Conservation (phyloP, 441 rosid species). For the Francoa sonchifolia region DNA sequence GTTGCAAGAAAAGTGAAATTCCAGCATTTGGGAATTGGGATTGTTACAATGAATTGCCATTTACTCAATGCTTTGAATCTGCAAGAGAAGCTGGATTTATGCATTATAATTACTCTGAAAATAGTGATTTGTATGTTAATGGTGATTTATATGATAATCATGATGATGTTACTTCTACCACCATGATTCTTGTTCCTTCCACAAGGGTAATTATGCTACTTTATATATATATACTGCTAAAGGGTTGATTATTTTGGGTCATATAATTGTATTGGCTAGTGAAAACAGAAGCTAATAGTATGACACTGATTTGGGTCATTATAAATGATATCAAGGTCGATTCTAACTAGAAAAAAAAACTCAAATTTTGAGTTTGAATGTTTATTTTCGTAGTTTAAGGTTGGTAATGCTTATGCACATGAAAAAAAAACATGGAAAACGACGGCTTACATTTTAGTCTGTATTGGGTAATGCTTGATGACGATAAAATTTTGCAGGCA, state of each 20-base stretch:
- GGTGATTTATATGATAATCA: slow-evolving; percentile 79
- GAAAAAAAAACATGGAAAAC: no score
- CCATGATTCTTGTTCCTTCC: slow-evolving; percentile 85
- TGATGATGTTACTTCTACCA: slow-evolving; percentile 67
- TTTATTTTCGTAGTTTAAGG: no score
- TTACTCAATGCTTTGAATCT: slow-evolving; percentile 86
- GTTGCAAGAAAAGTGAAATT: slow-evolving; percentile 43
- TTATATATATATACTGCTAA: no score
- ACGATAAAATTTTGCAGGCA: slow-evolving; percentile 24
- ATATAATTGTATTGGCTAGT: no score
- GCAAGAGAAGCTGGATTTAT: slow-evolving; percentile 54
- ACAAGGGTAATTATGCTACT: slow-evolving; percentile 47
- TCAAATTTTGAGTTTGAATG: no score
- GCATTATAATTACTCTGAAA: slow-evolving; percentile 57
- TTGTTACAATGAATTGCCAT: slow-evolving; percentile 73
- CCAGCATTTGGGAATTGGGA: slow-evolving; percentile 99
- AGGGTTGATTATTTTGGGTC: no score
- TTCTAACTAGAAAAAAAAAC: no score
- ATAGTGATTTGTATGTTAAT: slow-evolving; percentile 78
- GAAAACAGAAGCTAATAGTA: no score
- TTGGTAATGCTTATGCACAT: no score
- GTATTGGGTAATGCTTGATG: not conserved
- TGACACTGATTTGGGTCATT: no score
- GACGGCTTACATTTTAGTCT: no score
- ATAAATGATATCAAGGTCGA: no score